Conservation (phyloP, 345 rosid species). For the Cardamine occulta region DNA sequence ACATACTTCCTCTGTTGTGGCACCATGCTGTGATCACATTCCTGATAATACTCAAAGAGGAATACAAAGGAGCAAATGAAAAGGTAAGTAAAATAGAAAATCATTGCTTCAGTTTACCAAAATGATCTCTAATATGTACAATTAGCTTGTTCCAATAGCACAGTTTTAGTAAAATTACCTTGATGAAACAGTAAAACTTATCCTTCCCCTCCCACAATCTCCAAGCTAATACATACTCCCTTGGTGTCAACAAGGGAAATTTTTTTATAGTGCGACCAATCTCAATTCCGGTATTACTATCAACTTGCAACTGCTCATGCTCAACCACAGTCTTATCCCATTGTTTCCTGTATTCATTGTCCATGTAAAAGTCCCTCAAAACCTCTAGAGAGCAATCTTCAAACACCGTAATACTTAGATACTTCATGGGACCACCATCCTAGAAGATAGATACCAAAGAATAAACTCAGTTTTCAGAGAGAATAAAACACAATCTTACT, state of each 20-base stretch:
- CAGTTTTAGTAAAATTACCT: constrained; percentile 47
- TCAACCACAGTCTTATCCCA: constrained; percentile 86
- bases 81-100: not conserved
- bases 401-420: constrained; percentile 72
- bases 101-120: not conserved
- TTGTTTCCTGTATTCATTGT: constrained; percentile 72
- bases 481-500: not conserved
- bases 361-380: constrained; percentile 87
- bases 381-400: constrained; percentile 69
- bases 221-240: constrained; percentile 89
- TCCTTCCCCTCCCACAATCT: constrained; percentile 86
- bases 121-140: constrained; percentile 14
- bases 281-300: constrained; percentile 62
- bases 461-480: constrained; percentile 18
- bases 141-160: not conserved
- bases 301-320: constrained; percentile 71
- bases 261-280: constrained; percentile 80
- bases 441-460: constrained; percentile 42
- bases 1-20: constrained; percentile 75
- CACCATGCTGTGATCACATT: constrained; percentile 75
- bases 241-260: constrained; percentile 81
- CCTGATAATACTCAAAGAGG: constrained; percentile 46
- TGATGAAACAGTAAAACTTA: constrained; percentile 80
- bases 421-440: constrained; percentile 83
- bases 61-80: not conserved